phyloP scores from a whole-genome alignment of 306 rosid species.

The Bauhinia variegata region DNA sequence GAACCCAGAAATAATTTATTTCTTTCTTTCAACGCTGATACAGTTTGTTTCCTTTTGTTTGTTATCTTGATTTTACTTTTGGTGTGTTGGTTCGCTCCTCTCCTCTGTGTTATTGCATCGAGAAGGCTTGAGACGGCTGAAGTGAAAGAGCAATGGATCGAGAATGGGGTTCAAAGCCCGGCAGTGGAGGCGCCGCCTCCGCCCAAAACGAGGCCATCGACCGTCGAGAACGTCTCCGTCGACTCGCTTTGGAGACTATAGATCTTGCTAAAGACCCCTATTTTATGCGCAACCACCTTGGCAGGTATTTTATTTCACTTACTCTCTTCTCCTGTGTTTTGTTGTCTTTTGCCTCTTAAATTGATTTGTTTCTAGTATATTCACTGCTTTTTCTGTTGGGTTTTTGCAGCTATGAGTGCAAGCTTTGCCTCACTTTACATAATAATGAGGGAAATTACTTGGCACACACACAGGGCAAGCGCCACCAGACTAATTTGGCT shows the following conservation, averaged over 20 bases:
- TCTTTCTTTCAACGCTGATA: too few relatives aligned
- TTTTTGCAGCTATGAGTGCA: slow-evolving; percentile 80
- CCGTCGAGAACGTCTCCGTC: slow-evolving; percentile 93
- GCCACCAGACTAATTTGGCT: slow-evolving; percentile 92
- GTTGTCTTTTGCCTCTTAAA: not conserved
- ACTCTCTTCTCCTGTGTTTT: not conserved
- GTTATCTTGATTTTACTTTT: too few relatives aligned
- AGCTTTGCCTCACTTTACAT: slow-evolving; percentile 88
- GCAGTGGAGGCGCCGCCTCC: slow-evolving; percentile 97
- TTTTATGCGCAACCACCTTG: slow-evolving; percentile 97
- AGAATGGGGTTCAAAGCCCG: slow-evolving; percentile 99
- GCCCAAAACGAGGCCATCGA: slow-evolving; percentile 97
- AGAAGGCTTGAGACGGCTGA: not conserved
- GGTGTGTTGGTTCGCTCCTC: too few relatives aligned
- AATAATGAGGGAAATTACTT: slow-evolving; percentile 97
- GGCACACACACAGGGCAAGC: slow-evolving; percentile 96
- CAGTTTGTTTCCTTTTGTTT: too few relatives aligned
- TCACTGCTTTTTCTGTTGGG: not conserved
- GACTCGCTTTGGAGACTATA: slow-evolving; percentile 89
- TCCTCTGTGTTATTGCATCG: too few relatives aligned
- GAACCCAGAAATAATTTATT: too few relatives aligned
- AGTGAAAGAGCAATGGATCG: slow-evolving; percentile 65
- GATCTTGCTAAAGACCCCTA: slow-evolving; percentile 97
- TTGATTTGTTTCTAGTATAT: not conserved
- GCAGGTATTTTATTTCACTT: slow-evolving; percentile 44